Conservation (phyloP, 768 basidiomycete genomes). For the Lactarius quietus region DNA sequence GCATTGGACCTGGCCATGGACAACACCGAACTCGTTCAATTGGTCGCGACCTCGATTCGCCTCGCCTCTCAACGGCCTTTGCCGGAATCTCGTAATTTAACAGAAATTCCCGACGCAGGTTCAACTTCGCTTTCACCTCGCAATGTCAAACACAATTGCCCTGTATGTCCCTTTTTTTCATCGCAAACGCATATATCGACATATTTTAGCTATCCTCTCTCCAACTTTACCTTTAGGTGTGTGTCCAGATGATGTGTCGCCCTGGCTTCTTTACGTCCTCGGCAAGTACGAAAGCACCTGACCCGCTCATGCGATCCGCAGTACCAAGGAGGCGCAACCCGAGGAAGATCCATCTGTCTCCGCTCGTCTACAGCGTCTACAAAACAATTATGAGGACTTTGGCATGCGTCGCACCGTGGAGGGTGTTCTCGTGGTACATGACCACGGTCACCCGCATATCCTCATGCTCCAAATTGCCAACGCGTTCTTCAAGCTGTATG, state of each 20-base stretch:
- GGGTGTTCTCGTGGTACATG: conserved; percentile 85
- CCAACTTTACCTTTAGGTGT: conserved; percentile 91
- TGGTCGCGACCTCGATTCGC: not conserved
- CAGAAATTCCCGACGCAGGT: not conserved
- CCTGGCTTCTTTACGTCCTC: conserved; percentile 8
- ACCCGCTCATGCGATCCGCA: conserved; percentile 31
- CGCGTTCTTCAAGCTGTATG: conserved; percentile 97
- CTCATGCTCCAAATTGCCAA: conserved; percentile 98
- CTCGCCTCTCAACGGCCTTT: not conserved
- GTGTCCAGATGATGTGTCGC: conserved; percentile 16
- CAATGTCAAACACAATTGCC: conserved; percentile 53
- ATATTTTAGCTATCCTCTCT: conserved; percentile 65
- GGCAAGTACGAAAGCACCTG: conserved; percentile 13
- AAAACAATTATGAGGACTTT: conserved; percentile 95
- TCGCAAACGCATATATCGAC: not conserved
- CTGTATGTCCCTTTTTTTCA: conserved; percentile 35
- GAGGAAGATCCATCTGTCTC: conserved; percentile 97
- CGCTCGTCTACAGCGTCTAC: conserved; percentile 87
- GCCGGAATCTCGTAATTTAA: not conserved
- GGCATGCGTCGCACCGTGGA: conserved; percentile 97
- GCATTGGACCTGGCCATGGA: not conserved
- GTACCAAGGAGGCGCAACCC: conserved; percentile 94
- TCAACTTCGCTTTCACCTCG: not conserved
- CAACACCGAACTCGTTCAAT: not conserved
- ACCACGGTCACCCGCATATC: conserved; percentile 96